These are phyloP conservation scores for Umbellularia californica DNA, from an alignment of 164 flowering plant genomes.

Conservation along the genomic window DNA sequence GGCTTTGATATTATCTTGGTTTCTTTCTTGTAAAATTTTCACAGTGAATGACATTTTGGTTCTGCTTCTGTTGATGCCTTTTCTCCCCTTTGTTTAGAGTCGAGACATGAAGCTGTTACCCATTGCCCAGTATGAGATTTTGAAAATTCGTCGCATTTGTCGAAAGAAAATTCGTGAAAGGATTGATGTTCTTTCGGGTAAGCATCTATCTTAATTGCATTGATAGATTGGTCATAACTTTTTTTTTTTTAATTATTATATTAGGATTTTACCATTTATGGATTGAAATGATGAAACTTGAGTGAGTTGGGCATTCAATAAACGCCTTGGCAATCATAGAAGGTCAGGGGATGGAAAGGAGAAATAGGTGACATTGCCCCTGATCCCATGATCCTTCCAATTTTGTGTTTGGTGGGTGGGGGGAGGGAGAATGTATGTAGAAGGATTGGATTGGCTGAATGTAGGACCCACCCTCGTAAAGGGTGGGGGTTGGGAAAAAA, in stretches of 20 bases:
- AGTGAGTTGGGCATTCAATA: not conserved
- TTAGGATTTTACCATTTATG: constrained; percentile 1
- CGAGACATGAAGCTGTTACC: constrained; percentile 78
- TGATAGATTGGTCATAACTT: not conserved
- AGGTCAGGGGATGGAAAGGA: not conserved
- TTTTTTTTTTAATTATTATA: not conserved
- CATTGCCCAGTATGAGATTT: constrained; percentile 29
- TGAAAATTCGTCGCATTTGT: constrained; percentile 59
- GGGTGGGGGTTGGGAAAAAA: too few relatives aligned
- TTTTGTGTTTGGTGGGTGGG: too few relatives aligned
- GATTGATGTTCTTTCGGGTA: constrained; percentile 67
- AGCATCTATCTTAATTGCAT: not conserved
- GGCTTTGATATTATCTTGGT: not conserved
- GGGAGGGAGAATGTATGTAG: too few relatives aligned
- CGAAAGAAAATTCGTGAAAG: constrained; percentile 86
- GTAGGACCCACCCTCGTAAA: too few relatives aligned
- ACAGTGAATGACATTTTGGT: not conserved
- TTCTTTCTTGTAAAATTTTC: not conserved
- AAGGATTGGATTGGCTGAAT: too few relatives aligned
- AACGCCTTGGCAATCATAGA: not conserved
- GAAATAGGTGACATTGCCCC: not conserved
- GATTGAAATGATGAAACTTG: constrained; percentile 1
- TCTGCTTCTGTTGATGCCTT: not conserved
- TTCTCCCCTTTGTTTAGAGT: constrained; percentile 33
- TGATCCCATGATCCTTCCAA: not conserved